phyloP scores from a whole-genome alignment of 2,329 filamentous ascomycete genomes.

The Decorospora gaudefroyi region DNA sequence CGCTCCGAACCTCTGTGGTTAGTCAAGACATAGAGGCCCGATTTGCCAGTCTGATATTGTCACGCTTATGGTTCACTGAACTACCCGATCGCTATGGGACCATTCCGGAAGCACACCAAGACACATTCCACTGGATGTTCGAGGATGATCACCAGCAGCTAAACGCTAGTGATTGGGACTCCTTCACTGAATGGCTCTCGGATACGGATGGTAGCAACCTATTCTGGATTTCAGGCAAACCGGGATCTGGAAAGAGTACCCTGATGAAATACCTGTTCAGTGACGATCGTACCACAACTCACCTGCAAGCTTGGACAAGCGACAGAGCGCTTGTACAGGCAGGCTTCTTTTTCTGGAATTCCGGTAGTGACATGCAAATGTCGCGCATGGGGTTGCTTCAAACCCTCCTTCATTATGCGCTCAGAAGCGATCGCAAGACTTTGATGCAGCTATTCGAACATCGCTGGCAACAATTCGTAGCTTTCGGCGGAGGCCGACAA shows the following conservation, averaged over 20 bases:
- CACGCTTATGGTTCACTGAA: slow-evolving; percentile 6
- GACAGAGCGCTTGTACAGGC: slow-evolving; percentile 18
- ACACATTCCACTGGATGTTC: slow-evolving; percentile 18
- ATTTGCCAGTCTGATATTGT: slow-evolving; percentile 1
- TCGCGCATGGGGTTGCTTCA: not conserved
- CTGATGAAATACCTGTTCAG: slow-evolving; percentile 45
- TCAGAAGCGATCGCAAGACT: no score
- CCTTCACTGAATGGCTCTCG: slow-evolving; percentile 21
- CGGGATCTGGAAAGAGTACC: slow-evolving; percentile 56
- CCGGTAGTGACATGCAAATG: slow-evolving; percentile 17
- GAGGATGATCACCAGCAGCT: not conserved
- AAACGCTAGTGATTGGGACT: not conserved
- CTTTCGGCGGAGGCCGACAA: not conserved
- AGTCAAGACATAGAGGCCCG: not conserved
- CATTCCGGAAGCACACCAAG: slow-evolving; percentile 9
- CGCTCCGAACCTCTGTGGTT: not conserved
- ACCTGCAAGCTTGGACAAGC: slow-evolving; percentile 42
- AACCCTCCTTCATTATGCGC: not conserved
- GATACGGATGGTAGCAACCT: slow-evolving; percentile 6
- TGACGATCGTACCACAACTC: not conserved
- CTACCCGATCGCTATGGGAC: slow-evolving; percentile 6
- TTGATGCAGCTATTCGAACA: no score
- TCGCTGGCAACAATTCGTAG: not conserved
- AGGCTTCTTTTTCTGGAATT: slow-evolving; percentile 40
- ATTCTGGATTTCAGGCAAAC: slow-evolving; percentile 52